Evolutionary conservation across 2,329 filamentous ascomycete genomes (phyloP), one percentile per base, ranked within the genome.

Genomic region (Catunica adiposa): DNA sequence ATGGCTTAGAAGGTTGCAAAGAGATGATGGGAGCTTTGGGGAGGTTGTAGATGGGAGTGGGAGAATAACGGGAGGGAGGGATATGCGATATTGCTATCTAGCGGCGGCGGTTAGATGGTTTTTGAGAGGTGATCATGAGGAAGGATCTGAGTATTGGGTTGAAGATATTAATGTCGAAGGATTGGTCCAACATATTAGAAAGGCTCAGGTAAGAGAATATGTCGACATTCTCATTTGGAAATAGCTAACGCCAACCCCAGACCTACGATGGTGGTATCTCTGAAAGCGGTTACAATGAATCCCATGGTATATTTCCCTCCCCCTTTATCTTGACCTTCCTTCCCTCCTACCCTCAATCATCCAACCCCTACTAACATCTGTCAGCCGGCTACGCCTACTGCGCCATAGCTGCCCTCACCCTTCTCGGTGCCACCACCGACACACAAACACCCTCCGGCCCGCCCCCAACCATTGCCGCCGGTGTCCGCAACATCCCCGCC

Each of bases 71-170:
- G 90, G 90, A 0, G 88, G 88, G 0, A 77, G 79, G 56, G 92
- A 98, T 68, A 84, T 89, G 70, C 76, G 92, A 56, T 90, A 90
- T 65, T 92, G 88, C 62, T 95, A 92, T 66, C 82, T 89, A 64
- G 89, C 86, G 2, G 79, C 85, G 17, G 82, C 82, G 7, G 82
- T 94, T 31, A 75, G 92, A 40, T 95, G 86, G 79, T 84, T 94
- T 56, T 67, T 98, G 47, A 74, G 83, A 42, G 87, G 84, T 0
- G 73, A 74, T 22, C 65, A 74, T n/a, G 59, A 64, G 50, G 69
- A 70, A 25, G 75, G 72, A 0, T 71, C 76, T 14, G 70, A 74
- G 8, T 73, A 73, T 1, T 78, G 71, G 62, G 73, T 82, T 0
- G 72, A 78, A 15, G 89, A 95, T 69, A 81, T 98, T 58, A 71